Percentiles rank a stretch among this genome's conserved stretches.
phyloP scores from a whole-genome alignment of 2,329 filamentous ascomycete genomes.

The Lasiodiplodia citricola region DNA sequence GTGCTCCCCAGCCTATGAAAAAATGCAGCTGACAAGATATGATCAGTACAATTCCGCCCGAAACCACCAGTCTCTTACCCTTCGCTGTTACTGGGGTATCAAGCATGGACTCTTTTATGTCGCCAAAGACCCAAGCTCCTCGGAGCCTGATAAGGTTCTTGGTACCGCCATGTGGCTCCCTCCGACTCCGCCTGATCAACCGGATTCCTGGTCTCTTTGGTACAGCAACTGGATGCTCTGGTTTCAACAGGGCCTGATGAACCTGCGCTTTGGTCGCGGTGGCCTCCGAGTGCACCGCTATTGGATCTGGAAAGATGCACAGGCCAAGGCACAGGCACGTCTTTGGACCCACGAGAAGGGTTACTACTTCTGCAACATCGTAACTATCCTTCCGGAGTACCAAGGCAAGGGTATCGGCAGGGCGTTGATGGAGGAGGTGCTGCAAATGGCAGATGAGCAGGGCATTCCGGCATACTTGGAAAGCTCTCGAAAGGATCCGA shows the following conservation, averaged over 20 bases:
- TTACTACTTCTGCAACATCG: conserved; percentile 79
- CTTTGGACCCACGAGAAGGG: conserved; percentile 70
- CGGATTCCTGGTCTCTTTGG: conserved; percentile 67
- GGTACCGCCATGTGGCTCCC: conserved; percentile 76
- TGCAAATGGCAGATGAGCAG: conserved; percentile 67
- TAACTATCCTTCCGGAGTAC: conserved; percentile 68
- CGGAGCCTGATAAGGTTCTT: conserved; percentile 57
- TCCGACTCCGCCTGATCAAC: conserved; percentile 55
- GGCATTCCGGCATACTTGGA: conserved; percentile 72
- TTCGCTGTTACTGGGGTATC: conserved; percentile 74
- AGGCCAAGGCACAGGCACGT: conserved; percentile 64
- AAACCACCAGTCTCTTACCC: conserved; percentile 67
- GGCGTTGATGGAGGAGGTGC: conserved; percentile 67
- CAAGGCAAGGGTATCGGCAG: conserved; percentile 72
- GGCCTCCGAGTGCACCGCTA: conserved; percentile 72
- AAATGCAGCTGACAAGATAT: background rate
- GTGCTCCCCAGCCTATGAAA: too few relatives aligned
- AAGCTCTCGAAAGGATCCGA: conserved; percentile 70
- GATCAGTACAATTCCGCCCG: conserved; percentile 63
- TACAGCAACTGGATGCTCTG: conserved; percentile 70
- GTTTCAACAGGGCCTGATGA: conserved; percentile 69
- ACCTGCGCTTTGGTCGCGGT: conserved; percentile 70
- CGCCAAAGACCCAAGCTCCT: conserved; percentile 61
- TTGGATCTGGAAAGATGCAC: conserved; percentile 73
- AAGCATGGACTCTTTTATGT: conserved; percentile 72